Evolutionary conservation across 208 protist species (phyloP), one percentile per base, ranked within the genome.

Genomic region (Trypanosoma lewisi): DNA sequence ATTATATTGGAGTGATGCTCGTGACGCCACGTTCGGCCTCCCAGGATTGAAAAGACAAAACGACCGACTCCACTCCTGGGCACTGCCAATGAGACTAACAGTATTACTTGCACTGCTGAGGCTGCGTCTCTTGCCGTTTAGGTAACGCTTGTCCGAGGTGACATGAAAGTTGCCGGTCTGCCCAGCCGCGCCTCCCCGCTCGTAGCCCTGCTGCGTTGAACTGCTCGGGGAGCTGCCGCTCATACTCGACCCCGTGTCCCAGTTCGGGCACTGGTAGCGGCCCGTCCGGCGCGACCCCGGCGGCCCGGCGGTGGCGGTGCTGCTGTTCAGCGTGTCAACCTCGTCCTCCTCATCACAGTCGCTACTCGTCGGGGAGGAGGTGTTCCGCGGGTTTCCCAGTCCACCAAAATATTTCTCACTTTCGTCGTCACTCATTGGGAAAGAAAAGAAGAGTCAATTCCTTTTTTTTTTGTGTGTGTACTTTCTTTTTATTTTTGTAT

Each of bases 281-380:
- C 81, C 85, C 2, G 82, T 91, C 45, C 67, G 78, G 8, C 53
- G 52, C 8, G 75, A 82, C 14, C 89, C 79, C 0, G 82, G 83
- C 2, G 88, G 88, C 11, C 88, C 88, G 5, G 85, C 88, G 4
- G 88, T 94, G 23, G 88, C 91, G 11, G 83, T 89, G 67, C 84
- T 91, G 49, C 84, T 94, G 44, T 82, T 71, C 6, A 70, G 56
- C 33, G 49, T 30, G 5, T 54, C 48, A 9, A 33, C 37, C 2
- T 71, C 54, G 6, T 59, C 37, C 1, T 72, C 57, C 16, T 72
- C 48, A 19, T 62, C 37, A 19, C 51, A 34, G n/a, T 53, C 52
- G 12, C 33, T 51, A 27, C 44, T 42, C 2, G 39, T 19, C 5
- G n/a, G 41, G 25, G 33, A 1, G 1, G 37, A 33, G 33, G 27